Conservation (phyloP, 192 early-diverging fungal species). For the Backusella mclennaniae region DNA sequence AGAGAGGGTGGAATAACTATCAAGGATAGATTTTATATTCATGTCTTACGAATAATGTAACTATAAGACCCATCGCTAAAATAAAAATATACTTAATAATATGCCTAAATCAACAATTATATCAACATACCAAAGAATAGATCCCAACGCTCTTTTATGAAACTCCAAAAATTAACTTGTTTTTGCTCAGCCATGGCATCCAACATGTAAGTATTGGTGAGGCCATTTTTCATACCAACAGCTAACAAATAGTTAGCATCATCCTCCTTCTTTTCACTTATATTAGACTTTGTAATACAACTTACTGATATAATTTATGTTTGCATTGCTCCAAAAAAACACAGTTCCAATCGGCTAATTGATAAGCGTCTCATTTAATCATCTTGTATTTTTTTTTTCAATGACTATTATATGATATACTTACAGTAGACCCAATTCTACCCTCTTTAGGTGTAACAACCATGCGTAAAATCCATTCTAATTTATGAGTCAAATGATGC, state of each 20-base stretch:
- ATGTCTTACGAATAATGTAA: neutral
- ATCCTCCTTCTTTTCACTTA: no score
- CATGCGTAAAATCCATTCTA: constrained; percentile 18
- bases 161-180: constrained; percentile 14
- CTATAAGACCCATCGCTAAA: neutral
- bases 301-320: constrained; percentile 16
- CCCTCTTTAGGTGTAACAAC: constrained; percentile 21
- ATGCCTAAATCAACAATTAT: neutral
- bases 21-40: constrained; percentile 3
- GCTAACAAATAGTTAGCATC: neutral
- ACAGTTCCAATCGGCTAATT: constrained; percentile 3
- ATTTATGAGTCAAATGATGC: constrained; percentile 1
- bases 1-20: neutral
- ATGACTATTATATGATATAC: neutral
- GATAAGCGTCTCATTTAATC: neutral
- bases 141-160: constrained; percentile 18
- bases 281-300: neutral
- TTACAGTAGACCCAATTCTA: neutral
- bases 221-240: constrained; percentile 10
- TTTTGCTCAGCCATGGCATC: constrained; percentile 12
- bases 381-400: neutral
- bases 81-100: neutral
- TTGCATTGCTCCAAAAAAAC: neutral
- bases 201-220: neutral
- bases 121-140: constrained; percentile 10